phyloP scores from a whole-genome alignment of 2,329 filamentous ascomycete species.

The Coniochaeta sp. region DNA sequence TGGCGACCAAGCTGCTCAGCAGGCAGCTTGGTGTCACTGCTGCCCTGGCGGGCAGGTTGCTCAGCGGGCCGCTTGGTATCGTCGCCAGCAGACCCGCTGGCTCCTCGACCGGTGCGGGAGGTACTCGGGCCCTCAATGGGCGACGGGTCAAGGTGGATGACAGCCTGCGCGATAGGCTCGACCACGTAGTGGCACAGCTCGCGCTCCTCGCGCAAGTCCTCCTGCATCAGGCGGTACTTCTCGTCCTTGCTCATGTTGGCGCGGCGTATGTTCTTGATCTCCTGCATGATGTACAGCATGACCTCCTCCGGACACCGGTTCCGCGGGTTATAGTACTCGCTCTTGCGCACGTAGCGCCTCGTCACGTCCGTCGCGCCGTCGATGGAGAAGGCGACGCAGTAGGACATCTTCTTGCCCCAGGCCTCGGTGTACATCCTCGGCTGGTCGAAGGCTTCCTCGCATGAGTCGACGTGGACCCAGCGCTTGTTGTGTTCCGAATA shows the following conservation, averaged over 20 bases:
- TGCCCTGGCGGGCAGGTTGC: conserved; percentile 36
- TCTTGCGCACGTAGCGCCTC: conserved; percentile 62
- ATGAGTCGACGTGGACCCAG: conserved; percentile 96
- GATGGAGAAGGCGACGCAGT: conserved; percentile 93
- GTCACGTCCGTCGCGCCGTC: conserved; percentile 69
- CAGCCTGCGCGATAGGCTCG: conserved; percentile 63
- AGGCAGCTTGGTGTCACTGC: conserved; percentile 50
- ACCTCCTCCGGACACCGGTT: conserved; percentile 82
- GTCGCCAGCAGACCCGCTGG: conserved; percentile 3
- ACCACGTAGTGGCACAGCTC: conserved; percentile 71
- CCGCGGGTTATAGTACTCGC: conserved; percentile 64
- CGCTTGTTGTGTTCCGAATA: conserved; percentile 89
- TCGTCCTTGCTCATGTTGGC: conserved; percentile 81
- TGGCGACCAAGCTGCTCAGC: conserved; percentile 46
- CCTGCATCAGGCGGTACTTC: conserved; percentile 71
- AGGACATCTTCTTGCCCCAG: conserved; percentile 94
- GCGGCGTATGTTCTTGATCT: conserved; percentile 79
- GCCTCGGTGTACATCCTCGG: conserved; percentile 87
- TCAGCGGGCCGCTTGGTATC: conserved; percentile 24
- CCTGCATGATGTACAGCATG: conserved; percentile 81
- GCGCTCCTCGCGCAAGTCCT: conserved; percentile 67
- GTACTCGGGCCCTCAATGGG: conserved; percentile 15
- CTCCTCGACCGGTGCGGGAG: conserved; percentile 4
- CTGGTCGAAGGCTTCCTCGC: conserved; percentile 93
- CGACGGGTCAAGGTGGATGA: conserved; percentile 58